Percentiles rank a stretch among this genome's conserved stretches.
phyloP scores from a whole-genome alignment of 2,329 filamentous ascomycete species.

The Ceratocystis lukuohia region DNA sequence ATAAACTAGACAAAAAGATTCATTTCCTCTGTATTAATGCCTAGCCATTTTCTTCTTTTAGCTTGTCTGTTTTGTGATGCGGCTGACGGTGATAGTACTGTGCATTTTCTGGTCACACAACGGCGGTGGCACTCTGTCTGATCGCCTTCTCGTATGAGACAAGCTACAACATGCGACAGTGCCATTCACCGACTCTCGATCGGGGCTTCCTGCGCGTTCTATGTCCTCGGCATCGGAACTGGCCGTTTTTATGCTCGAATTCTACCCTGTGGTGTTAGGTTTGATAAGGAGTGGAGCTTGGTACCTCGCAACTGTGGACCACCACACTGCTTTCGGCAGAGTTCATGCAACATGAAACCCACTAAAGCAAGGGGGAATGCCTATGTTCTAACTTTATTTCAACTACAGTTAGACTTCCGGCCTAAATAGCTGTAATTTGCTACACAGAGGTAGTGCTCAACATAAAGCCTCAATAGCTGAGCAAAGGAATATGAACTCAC shows the following conservation, averaged over 20 bases:
- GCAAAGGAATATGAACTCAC: too few relatives aligned
- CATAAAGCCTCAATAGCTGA: neutral
- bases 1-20: too few relatives aligned
- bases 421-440: neutral
- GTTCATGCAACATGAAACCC: neutral
- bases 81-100: too few relatives aligned
- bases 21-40: too few relatives aligned
- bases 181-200: neutral
- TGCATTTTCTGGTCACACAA: neutral
- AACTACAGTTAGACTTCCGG: neutral
- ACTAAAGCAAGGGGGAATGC: slow-evolving; percentile 1
- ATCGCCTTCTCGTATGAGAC: neutral
- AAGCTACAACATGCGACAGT: neutral
- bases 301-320: neutral
- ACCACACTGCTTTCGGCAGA: neutral
- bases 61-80: too few relatives aligned
- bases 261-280: neutral
- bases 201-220: neutral
- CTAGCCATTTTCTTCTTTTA: too few relatives aligned
- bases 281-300: neutral
- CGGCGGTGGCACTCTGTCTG: neutral
- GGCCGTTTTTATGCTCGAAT: too few relatives aligned
- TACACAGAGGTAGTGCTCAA: neutral
- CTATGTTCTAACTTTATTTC: slow-evolving; percentile 4
- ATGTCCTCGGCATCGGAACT: neutral